Evolutionary conservation across 805 yeast species (phyloP).

Genomic region (Candida takata): DNA sequence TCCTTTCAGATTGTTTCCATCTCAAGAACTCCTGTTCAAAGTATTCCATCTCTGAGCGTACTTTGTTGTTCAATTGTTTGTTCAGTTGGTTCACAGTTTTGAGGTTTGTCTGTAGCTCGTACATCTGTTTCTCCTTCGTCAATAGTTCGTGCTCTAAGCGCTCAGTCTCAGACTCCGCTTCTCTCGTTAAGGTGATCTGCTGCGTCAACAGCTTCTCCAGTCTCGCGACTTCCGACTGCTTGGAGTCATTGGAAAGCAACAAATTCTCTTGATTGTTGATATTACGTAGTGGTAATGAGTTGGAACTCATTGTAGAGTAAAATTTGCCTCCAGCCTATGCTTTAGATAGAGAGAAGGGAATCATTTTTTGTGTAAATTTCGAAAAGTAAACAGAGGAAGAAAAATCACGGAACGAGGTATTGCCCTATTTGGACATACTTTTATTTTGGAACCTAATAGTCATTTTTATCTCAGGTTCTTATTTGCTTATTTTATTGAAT

Average conservation of each 20-base stretch:
- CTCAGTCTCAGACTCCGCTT: slow-evolving; percentile 29
- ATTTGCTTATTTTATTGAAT: too few relatives aligned
- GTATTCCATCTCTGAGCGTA: slow-evolving; percentile 11
- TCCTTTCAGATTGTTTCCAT: slow-evolving; percentile 14
- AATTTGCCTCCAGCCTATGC: too few relatives aligned
- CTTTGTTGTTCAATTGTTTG: slow-evolving; percentile 9
- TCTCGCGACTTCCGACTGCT: background rate
- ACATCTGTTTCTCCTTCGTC: slow-evolving; percentile 20
- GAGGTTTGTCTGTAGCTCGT: slow-evolving; percentile 7
- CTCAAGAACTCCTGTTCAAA: slow-evolving; percentile 12
- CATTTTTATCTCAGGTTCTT: too few relatives aligned
- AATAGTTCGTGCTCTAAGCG: slow-evolving; percentile 28
- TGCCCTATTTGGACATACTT: too few relatives aligned
- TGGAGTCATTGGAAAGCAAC: background rate
- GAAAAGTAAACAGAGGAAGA: too few relatives aligned
- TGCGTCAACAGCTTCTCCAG: slow-evolving; percentile 18
- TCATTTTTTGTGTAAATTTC: too few relatives aligned
- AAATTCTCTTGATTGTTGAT: slow-evolving; percentile 1
- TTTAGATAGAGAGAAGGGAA: too few relatives aligned
- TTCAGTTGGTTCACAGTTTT: slow-evolving; percentile 10
- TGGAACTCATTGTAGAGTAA: too few relatives aligned
- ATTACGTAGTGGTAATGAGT: background rate
- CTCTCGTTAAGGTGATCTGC: slow-evolving; percentile 22
- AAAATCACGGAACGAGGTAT: too few relatives aligned
- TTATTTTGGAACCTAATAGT: too few relatives aligned